These are phyloP conservation scores for Zygnema cylindricum DNA, from an alignment of 139 green algal genomes.

Conservation along the genomic window DNA sequence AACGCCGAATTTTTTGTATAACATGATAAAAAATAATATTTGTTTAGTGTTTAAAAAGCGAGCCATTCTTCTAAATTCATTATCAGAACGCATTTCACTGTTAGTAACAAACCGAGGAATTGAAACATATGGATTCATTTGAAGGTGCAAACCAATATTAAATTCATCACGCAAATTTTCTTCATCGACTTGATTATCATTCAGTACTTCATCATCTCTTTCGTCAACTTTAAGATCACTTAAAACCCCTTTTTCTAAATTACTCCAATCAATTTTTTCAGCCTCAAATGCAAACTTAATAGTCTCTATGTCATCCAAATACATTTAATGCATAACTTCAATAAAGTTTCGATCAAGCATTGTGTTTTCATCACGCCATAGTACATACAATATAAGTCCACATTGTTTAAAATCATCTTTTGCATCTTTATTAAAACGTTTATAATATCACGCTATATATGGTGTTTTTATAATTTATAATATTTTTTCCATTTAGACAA, in stretches of 20 bases:
- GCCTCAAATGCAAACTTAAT: not conserved
- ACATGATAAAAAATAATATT: constrained; percentile 11
- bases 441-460: not conserved
- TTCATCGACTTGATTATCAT: not conserved
- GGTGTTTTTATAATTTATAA: not conserved
- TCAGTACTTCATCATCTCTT: not conserved
- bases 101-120: not conserved
- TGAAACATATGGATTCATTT: not conserved
- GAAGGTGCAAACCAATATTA: not conserved
- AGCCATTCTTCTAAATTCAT: constrained; percentile 2
- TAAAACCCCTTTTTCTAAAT: constrained; percentile 17
- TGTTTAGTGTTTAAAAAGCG: not conserved
- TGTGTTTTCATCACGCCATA: not conserved
- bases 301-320: not conserved
- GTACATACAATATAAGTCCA: not conserved
- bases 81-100: not conserved
- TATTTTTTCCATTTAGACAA: not conserved
- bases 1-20: not conserved
- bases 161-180: too few species aligned
- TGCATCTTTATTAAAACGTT: not conserved
- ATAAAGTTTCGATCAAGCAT: not conserved
- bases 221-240: not conserved
- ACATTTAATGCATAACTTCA: not conserved
- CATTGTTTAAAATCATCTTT: not conserved
- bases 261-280: not conserved